Evolutionary conservation across 495 filamentous ascomycete species (phyloP).

Genomic region (Umbilicaria muhlenbergii): DNA sequence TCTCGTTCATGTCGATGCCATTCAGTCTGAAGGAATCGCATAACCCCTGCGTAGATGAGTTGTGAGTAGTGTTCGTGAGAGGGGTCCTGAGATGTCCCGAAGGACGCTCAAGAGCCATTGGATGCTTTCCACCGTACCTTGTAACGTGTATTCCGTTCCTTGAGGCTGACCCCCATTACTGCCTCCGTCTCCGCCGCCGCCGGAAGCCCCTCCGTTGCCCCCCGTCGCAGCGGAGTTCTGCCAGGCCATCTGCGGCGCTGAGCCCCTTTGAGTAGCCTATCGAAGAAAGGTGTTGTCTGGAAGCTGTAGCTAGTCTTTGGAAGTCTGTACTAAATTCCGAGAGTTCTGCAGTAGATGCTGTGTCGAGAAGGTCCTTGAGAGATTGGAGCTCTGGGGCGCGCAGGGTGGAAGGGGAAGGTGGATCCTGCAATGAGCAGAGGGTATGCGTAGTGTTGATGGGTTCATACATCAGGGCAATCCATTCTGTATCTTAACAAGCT

Average conservation of each 20-base stretch:
- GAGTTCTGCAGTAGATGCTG: too few species aligned
- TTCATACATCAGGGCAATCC: too few species aligned
- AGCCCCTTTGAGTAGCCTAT: not conserved
- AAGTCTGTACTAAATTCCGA: too few species aligned
- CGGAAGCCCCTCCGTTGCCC: conserved; percentile 43
- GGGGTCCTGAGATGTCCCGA: conserved; percentile 1
- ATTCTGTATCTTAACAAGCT: too few species aligned
- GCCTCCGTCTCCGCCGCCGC: conserved; percentile 34
- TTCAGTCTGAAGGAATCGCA: conserved; percentile 98
- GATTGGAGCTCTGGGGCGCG: too few species aligned
- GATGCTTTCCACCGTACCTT: conserved; percentile 43
- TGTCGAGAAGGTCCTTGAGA: too few species aligned
- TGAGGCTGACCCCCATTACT: conserved; percentile 46
- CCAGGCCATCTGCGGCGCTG: conserved; percentile 35
- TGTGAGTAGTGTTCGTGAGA: not conserved
- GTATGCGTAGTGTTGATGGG: too few species aligned
- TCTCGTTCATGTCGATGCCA: conserved; percentile 98
- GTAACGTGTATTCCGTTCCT: conserved; percentile 95
- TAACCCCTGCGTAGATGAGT: conserved; percentile 52
- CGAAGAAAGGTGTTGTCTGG: too few species aligned
- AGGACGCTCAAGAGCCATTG: not conserved
- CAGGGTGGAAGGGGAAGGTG: too few species aligned
- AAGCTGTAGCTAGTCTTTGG: too few species aligned
- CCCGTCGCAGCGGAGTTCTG: conserved; percentile 49
- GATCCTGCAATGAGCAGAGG: too few species aligned